Evolutionary conservation across 225 moss, liverwort and hornwort genomes (phyloP).

Genomic region (Antitrichia curtipendula): DNA sequence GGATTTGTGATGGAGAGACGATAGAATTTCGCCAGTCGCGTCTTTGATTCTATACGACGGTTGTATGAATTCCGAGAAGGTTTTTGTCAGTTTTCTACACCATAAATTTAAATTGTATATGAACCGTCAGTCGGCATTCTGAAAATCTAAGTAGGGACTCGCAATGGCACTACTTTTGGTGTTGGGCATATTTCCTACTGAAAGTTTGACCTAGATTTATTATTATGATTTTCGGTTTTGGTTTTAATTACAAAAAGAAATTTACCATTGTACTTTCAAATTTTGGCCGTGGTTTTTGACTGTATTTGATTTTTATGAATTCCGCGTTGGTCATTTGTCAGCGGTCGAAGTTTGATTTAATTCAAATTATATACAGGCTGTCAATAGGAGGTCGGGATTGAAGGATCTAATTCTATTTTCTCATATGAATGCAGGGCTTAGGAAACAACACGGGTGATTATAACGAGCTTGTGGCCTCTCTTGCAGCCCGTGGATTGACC

Average conservation of each 20-base stretch:
- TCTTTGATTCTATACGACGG: not conserved
- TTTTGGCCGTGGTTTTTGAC: not conserved
- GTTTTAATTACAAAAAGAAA: not conserved
- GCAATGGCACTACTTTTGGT: not conserved
- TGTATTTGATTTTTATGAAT: not conserved
- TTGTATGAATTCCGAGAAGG: not conserved
- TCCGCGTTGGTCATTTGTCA: not conserved
- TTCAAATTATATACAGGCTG: not conserved
- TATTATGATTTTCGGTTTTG: too few species aligned
- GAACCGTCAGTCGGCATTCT: not conserved
- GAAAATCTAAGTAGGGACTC: not conserved
- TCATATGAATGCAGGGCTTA: conserved; percentile 54
- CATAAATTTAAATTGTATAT: not conserved
- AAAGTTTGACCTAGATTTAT: not conserved
- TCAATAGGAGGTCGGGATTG: not conserved
- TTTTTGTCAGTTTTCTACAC: not conserved
- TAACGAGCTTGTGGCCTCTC: conserved; percentile 59
- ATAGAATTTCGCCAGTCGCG: not conserved
- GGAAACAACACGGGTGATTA: conserved; percentile 92
- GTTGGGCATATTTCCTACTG: not conserved
- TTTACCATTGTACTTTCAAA: not conserved
- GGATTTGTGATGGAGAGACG: not conserved
- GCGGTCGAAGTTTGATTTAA: not conserved
- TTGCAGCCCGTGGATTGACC: conserved; percentile 56
- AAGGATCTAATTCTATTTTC: not conserved